Conservation (phyloP, 2,329 filamentous ascomycete species). For the Phaeosphaeriaceae sp. region DNA sequence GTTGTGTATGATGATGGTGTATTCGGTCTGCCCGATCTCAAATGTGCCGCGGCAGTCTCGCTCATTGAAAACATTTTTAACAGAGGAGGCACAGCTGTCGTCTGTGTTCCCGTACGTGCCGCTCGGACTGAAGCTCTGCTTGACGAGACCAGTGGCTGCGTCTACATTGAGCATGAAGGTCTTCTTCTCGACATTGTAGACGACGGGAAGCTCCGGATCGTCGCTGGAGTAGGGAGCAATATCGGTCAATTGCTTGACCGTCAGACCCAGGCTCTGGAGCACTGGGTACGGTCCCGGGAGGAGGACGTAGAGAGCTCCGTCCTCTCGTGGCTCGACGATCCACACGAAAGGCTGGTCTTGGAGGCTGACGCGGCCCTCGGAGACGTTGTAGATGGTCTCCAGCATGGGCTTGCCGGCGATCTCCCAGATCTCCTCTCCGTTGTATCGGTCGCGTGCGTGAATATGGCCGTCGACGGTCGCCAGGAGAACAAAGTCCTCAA, state of each 20-base stretch:
- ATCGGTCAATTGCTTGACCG: slow-evolving; percentile 88
- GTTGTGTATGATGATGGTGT: slow-evolving; percentile 84
- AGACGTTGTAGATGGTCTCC: slow-evolving; percentile 79
- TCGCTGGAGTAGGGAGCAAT: slow-evolving; percentile 77
- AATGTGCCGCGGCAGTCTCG: slow-evolving; percentile 79
- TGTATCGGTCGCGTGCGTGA: slow-evolving; percentile 87
- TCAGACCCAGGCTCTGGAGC: slow-evolving; percentile 71
- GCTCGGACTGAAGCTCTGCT: slow-evolving; percentile 82
- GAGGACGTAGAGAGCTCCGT: slow-evolving; percentile 88
- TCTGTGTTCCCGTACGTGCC: slow-evolving; percentile 70
- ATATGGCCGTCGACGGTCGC: slow-evolving; percentile 99
- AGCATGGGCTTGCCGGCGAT: slow-evolving; percentile 88
- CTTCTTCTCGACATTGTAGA: slow-evolving; percentile 91
- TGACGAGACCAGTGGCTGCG: slow-evolving; percentile 79
- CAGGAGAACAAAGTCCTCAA: slow-evolving; percentile 99
- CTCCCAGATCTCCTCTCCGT: slow-evolving; percentile 84
- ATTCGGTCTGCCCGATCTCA: slow-evolving; percentile 85
- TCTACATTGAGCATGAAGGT: slow-evolving; percentile 90
- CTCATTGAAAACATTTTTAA: slow-evolving; percentile 61
- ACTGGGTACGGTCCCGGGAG: slow-evolving; percentile 69
- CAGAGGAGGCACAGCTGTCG: slow-evolving; percentile 74
- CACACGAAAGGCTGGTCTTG: slow-evolving; percentile 86
- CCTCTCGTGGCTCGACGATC: slow-evolving; percentile 90
- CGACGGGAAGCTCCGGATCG: slow-evolving; percentile 70
- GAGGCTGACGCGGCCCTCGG: slow-evolving; percentile 31